Percentiles rank a stretch among this genome's conserved stretches.
These are phyloP conservation scores for Teratosphaeria destructans DNA, from an alignment of 2,329 filamentous ascomycete species.

Conservation along the genomic window DNA sequence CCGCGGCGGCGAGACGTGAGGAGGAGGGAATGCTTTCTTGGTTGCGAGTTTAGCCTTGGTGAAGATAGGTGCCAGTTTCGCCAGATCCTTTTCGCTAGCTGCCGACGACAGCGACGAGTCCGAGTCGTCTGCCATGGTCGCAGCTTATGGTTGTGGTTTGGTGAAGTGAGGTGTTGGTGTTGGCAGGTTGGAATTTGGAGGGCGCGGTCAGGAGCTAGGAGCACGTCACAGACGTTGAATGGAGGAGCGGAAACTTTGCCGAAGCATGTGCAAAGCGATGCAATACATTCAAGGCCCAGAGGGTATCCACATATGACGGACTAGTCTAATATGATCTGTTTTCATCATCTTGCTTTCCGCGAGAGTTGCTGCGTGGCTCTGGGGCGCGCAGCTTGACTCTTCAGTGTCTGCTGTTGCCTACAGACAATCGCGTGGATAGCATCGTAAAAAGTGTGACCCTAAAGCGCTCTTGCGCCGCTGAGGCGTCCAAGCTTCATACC, in stretches of 20 bases:
- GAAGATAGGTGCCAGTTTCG: constrained; percentile 28
- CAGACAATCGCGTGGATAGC: neutral
- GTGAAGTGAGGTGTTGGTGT: neutral
- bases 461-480: neutral
- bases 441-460: neutral
- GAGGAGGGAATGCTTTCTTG: constrained; percentile 36
- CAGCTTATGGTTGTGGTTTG: neutral
- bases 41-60: constrained; percentile 31
- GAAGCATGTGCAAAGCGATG: neutral
- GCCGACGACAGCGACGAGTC: constrained; percentile 50
- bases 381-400: neutral
- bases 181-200: neutral
- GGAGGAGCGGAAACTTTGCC: neutral
- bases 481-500: neutral
- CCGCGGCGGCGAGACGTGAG: constrained; percentile 24
- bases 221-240: neutral
- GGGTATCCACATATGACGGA: neutral
- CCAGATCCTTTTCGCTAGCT: constrained; percentile 47
- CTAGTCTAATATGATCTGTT: neutral
- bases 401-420: neutral
- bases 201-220: neutral
- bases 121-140: constrained; percentile 35
- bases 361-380: neutral
- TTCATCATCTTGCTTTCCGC: neutral
- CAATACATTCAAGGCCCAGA: neutral